These are phyloP conservation scores for Coemansia sp. DNA, from an alignment of 192 early-diverging fungal species.

Conservation along the genomic window DNA sequence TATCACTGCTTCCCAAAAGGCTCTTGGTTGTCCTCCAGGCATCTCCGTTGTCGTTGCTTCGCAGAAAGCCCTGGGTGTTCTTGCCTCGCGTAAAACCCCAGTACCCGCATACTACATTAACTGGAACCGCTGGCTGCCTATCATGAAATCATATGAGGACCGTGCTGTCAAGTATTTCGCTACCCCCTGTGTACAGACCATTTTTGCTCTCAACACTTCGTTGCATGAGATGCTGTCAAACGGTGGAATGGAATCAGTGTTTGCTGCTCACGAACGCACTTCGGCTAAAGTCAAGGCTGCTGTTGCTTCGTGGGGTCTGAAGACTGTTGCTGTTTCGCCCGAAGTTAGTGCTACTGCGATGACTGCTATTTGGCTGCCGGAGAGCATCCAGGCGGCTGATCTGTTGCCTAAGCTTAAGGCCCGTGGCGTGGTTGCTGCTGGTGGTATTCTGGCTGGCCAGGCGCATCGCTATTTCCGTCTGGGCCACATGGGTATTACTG, in stretches of 20 bases:
- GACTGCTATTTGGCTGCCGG: conserved; percentile 88
- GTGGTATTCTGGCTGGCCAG: conserved; percentile 81
- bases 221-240: conserved; percentile 73
- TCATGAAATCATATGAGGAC: conserved; percentile 95
- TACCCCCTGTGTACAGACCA: conserved; percentile 91
- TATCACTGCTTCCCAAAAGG: conserved; percentile 94
- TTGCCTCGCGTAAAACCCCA: conserved; percentile 65
- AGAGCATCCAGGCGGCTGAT: conserved; percentile 71
- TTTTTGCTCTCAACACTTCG: conserved; percentile 84
- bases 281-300: conserved; percentile 73
- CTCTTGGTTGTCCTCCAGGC: conserved; percentile 91
- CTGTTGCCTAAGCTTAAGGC: conserved; percentile 76
- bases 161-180: conserved; percentile 94
- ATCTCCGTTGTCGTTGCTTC: conserved; percentile 85
- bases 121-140: conserved; percentile 94
- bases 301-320: conserved; percentile 67
- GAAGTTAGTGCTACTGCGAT: conserved; percentile 72
- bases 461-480: conserved; percentile 93
- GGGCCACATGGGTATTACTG: conserved; percentile 85
- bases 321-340: conserved; percentile 63
- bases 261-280: conserved; percentile 74
- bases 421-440: conserved; percentile 85
- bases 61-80: conserved; percentile 53
- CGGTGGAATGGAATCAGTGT: conserved; percentile 72
- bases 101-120: conserved; percentile 88